Evolutionary conservation across 1,139 yeast genomes (phyloP), one percentile per base, ranked within the genome.

Genomic region (Hansenula sp.): DNA sequence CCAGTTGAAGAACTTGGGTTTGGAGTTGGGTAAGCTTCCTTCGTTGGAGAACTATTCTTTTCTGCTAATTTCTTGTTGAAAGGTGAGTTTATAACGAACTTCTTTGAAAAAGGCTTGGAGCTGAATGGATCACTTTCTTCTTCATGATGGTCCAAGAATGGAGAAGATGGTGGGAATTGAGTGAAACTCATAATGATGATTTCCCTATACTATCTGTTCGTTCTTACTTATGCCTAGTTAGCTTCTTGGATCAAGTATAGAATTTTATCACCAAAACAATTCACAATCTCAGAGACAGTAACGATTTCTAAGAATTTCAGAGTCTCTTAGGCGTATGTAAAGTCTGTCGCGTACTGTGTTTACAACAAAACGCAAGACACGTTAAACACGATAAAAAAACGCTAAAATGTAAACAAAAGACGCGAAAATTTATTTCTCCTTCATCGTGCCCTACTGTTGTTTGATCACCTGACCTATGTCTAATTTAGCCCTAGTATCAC

Each of bases 131-230:
- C 60, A 15, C 52, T 41, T 40, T 48, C 51, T 16, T 40, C 54
- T 31, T 45, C 49, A 17, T 47, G 50, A 24, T 43, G 55, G 19
- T 54, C 55, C 47, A 71, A 60, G 47, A 78, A 70, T 2, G 87
- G 86, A 28, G 86, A 81, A 25, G 86, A 79, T 18, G 87, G 87
- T 12, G 84, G 85, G 60, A 79, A 80, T 57, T 73, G 80, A 18
- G 42, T 13, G 12, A 48, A 45, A 28, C 51, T 46, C 58, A 54
- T 54, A 6, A n/a, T n/a, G n/a, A n/a, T n/a, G n/a, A n/a, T 21
- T 35, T 10, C 10, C 25, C 25, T 21, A 21, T 21, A 21, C 25
- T 12, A 29, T 29, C 15, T 29, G n/a, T n/a, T n/a, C n/a, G n/a
- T n/a, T n/a, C n/a, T n/a, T n/a, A n/a, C n/a, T n/a, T n/a, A n/a